Base-by-base conservation (phyloP, 805 yeast genomes). In the Ogataea trehaloabstinens region DNA sequence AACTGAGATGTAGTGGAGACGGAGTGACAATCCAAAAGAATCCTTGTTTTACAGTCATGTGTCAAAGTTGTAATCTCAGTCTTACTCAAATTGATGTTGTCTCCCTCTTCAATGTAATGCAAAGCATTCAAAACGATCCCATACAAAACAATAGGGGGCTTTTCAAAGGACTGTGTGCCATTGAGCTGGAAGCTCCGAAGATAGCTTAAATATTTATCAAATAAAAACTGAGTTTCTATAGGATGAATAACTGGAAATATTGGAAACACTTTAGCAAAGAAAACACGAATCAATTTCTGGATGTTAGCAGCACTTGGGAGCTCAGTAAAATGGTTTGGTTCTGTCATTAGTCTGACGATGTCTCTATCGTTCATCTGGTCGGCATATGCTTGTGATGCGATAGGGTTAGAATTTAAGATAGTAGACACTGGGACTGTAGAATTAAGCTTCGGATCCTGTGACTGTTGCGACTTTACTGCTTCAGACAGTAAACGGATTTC, bases 1-100 rank as follows among this genome's bases (percentile, higher is more conserved):
- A 55, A 36, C 28, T 55, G 57, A 12, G 46, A 46, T 35, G 53
- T 37, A n/a, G 52, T 41, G 6, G 56, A 44, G 10, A 48, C 48
- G 13, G 53, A 38, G 31, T 50, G 42, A 28, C 56, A 55, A 8
- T 36, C 30, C 38, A 49, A 15, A 5, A 55, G 20, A 24, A 55
- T 49, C 27, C 44, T 50, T 34, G 48, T 45, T 27, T 50, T 53
- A 35, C 53, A 50, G 24, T 32, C 31, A 6, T 38, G 30, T 8
- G 37, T 29, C 25, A 45, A 40, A 10, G 22, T 31, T 4, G 40
- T 34, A 4, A 31, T 22, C 15, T 38, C 42, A 16, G 24, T 35
- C 10, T 20, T 25, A 35, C 19, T 8, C 28, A 34, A 16, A 19
- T 19, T 16, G 6, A 35, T 12, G 20, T 24, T 28, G 16, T 25